A percentile compares a stretch with the other conserved stretches of the same genome.
Evolutionary conservation across 1,284 basidiomycete genomes (phyloP).

Genomic region (Cryptococcus sp.): DNA sequence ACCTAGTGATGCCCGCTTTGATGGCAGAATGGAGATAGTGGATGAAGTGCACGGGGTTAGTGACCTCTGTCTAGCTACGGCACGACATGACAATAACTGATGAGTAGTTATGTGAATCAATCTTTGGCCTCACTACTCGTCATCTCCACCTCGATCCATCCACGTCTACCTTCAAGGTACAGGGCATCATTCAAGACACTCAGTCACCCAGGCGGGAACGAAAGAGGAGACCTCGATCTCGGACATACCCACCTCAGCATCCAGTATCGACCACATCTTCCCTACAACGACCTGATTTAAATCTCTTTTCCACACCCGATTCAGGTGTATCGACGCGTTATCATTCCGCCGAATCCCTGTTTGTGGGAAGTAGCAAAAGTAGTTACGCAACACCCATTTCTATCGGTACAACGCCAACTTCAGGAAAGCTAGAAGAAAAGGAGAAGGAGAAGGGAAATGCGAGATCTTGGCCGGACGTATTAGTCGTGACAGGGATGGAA

Average conservation of each 20-base stretch:
- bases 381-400: too few species aligned
- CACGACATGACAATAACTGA: not conserved
- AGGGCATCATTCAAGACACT: too few species aligned
- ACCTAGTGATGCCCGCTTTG: not conserved
- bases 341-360: not conserved
- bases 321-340: not conserved
- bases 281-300: too few species aligned
- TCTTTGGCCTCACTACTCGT: constrained; percentile 27
- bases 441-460: not conserved
- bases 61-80: not conserved
- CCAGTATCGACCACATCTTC: too few species aligned
- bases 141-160: constrained; percentile 9
- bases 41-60: not conserved
- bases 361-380: not conserved
- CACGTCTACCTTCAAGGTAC: not conserved
- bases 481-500: constrained; percentile 37
- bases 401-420: too few species aligned
- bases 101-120: constrained; percentile 16
- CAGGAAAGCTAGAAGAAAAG: not conserved
- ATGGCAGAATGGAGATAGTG: too few species aligned
- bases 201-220: too few species aligned
- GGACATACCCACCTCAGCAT: too few species aligned
- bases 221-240: too few species aligned
- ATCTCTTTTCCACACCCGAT: not conserved
- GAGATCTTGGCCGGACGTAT: constrained; percentile 8